Percentiles rank a stretch among this genome's conserved stretches.
phyloP scores from a whole-genome alignment of 345 rosid species.

The Bruguiera gymnorhiza region DNA sequence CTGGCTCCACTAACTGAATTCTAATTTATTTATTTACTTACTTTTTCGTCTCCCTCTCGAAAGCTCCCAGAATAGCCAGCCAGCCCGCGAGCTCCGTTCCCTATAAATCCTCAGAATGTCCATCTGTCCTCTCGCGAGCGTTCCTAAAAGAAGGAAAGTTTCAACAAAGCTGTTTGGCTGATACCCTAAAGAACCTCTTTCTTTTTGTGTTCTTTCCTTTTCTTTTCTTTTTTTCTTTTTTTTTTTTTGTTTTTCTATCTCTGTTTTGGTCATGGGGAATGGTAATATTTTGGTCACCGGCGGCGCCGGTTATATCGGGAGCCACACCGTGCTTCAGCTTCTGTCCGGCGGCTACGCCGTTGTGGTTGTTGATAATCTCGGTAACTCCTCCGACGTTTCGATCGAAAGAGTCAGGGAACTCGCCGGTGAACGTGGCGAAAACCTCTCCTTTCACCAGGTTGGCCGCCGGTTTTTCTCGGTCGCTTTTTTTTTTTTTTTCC shows the following conservation, averaged over 20 bases:
- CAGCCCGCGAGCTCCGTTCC: too few species aligned
- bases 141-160: too few species aligned
- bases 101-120: too few species aligned
- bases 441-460: constrained; percentile 73
- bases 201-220: background rate
- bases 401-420: constrained; percentile 63
- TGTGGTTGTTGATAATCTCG: constrained; percentile 83
- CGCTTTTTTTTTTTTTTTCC: background rate
- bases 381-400: constrained; percentile 65
- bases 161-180: too few species aligned
- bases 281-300: constrained; percentile 72
- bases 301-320: constrained; percentile 98
- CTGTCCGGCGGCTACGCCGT: constrained; percentile 62
- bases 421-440: constrained; percentile 50
- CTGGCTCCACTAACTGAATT: too few species aligned
- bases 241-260: too few species aligned
- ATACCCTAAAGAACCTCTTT: background rate
- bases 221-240: too few species aligned
- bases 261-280: constrained; percentile 29
- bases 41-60: too few species aligned
- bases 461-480: background rate
- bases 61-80: too few species aligned
- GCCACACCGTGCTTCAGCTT: constrained; percentile 93
- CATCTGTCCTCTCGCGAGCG: too few species aligned
- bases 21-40: too few species aligned